Evolutionary conservation across 331 rosid species (phyloP), one percentile per base, ranked within the genome.

Genomic region (Arachis monticola): DNA sequence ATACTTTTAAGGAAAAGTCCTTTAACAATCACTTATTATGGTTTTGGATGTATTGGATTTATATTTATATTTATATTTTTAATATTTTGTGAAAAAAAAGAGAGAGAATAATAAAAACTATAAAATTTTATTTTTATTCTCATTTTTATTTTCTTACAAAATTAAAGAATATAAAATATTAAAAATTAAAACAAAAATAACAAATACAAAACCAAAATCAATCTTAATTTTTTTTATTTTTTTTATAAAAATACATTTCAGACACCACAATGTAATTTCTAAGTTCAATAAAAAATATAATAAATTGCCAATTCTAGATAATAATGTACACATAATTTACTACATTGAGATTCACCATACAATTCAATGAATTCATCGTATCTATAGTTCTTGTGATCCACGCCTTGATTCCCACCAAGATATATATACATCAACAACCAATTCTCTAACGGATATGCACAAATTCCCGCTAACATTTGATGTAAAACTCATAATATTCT

Each of bases 321-420:
- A 44, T 44, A 41, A 57, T 67, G 65, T n/a, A 42, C 51, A 69
- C 60, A 69, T 60, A 62, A 48, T 50, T 11, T 10, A n/a, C 57
- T 38, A 8, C 41, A 17, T 32, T 71, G 9, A 67, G 64, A 62
- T 10, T 27, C 35, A 51, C 8, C 48, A 52, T 1, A 52, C 1
- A 44, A 73, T 46, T 46, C 41, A 40, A 57, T 31, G 2, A 32
- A 2, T 52, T 57, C 75, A 55, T 8, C 22, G 12, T 11, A 27
- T 51, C 69, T 67, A 61, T 69, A 41, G 69, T 77, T 60, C 64
- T 17, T 17, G 22, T 17, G 22, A 69, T 69, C 53, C 69, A 67
- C 69, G 47, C 5, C 70, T 17, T 47, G 61, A 55, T 60, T 67
- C 10, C n/a, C 10, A 58, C 10, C 10, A 51, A 69, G 22, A 38